phyloP scores from a whole-genome alignment of 2,329 filamentous ascomycete species.

The Stenocarpella maydis region DNA sequence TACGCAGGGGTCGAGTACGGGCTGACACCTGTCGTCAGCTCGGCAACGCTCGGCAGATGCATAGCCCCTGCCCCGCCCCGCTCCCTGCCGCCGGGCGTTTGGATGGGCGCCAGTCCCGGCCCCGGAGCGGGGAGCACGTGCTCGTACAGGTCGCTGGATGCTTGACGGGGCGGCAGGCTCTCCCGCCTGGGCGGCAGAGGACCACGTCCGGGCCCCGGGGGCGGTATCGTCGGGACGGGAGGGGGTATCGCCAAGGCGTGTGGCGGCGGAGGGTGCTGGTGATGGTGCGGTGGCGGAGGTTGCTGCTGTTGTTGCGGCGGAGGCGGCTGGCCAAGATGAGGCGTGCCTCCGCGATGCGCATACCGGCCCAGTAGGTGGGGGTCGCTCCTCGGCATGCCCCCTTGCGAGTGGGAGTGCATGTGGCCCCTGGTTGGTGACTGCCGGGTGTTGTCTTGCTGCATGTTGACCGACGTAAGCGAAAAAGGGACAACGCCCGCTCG shows the following conservation, averaged over 20 bases:
- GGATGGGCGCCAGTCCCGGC: slow-evolving; percentile 62
- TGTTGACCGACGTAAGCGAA: slow-evolving; percentile 67
- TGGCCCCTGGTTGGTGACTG: slow-evolving; percentile 40
- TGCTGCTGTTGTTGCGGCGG: slow-evolving; percentile 8
- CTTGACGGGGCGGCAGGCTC: slow-evolving; percentile 47
- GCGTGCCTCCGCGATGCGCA: background rate
- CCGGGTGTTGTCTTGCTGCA: slow-evolving; percentile 30
- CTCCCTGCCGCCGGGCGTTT: slow-evolving; percentile 41
- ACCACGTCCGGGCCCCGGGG: slow-evolving; percentile 46
- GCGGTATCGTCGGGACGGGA: slow-evolving; percentile 32
- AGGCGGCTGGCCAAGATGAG: slow-evolving; percentile 20
- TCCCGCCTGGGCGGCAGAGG: slow-evolving; percentile 53
- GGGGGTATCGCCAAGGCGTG: slow-evolving; percentile 37
- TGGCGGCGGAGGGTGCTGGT: slow-evolving; percentile 33
- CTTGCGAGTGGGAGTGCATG: slow-evolving; percentile 58
- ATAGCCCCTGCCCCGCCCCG: slow-evolving; percentile 52
- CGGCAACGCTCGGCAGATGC: slow-evolving; percentile 65
- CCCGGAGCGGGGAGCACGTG: slow-evolving; percentile 41
- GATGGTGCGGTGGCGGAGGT: slow-evolving; percentile 3
- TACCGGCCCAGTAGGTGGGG: slow-evolving; percentile 31
- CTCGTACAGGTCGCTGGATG: slow-evolving; percentile 46
- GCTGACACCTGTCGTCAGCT: slow-evolving; percentile 70
- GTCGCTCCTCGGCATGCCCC: slow-evolving; percentile 51
- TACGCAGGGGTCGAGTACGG: slow-evolving; percentile 68
- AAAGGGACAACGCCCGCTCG: slow-evolving; percentile 91